A percentile compares a stretch with the other conserved stretches of the same genome.
These are phyloP conservation scores for Rhizoclosmatium globosum DNA, from an alignment of 192 early-diverging fungal species.

Conservation along the genomic window DNA sequence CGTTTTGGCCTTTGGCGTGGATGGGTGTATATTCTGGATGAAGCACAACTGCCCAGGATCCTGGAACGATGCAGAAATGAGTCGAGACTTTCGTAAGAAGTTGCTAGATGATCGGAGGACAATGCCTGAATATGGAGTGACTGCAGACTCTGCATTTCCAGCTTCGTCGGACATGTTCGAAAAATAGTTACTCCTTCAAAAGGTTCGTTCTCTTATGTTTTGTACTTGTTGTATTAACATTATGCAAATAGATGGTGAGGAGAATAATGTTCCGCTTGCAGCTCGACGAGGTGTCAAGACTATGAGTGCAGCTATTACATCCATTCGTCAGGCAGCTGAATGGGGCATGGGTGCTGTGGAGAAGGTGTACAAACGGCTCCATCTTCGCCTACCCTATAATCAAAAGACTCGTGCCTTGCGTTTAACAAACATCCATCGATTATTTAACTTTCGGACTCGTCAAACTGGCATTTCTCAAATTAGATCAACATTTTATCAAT, in stretches of 20 bases:
- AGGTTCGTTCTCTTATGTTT: neutral
- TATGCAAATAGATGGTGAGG: neutral
- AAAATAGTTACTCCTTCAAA: conserved; percentile 24
- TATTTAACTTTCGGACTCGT: conserved; percentile 26
- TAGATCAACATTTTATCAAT: neutral
- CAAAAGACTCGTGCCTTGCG: neutral
- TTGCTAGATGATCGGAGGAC: neutral
- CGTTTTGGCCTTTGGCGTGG: conserved; percentile 26
- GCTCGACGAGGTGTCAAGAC: neutral
- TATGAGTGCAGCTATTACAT: conserved; percentile 26
- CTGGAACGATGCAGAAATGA: conserved; percentile 29
- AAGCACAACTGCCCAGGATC: conserved; percentile 38
- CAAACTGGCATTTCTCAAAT: conserved; percentile 27
- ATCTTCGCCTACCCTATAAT: conserved; percentile 10
- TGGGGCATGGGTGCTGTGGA: conserved; percentile 38
- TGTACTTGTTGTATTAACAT: neutral
- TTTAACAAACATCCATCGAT: conserved; percentile 10
- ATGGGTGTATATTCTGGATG: conserved; percentile 34
- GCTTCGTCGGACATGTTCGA: neutral
- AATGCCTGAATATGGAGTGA: conserved; percentile 11
- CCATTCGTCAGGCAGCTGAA: conserved; percentile 28
- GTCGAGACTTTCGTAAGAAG: neutral
- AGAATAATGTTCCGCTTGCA: neutral
- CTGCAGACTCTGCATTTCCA: conserved; percentile 30
- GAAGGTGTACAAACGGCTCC: conserved; percentile 12